Conservation (phyloP, 441 rosid species). For the Melianthus villosus region DNA sequence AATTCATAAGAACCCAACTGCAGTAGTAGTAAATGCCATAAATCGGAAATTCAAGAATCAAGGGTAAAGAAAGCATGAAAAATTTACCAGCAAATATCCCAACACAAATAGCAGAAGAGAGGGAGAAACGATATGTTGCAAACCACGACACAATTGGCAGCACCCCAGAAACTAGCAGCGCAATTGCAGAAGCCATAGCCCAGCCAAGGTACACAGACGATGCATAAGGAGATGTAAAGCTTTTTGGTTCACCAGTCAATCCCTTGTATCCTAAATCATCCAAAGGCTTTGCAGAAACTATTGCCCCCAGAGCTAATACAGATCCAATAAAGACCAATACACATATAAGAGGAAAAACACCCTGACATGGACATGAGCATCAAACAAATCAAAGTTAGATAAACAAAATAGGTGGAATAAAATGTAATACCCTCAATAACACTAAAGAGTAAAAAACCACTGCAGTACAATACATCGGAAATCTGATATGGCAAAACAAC, state of each 20-base stretch:
- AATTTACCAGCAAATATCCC: constrained; percentile 74
- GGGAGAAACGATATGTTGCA: constrained; percentile 81
- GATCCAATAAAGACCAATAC: constrained; percentile 58
- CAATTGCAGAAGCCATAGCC: constrained; percentile 95
- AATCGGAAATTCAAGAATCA: constrained; percentile 1
- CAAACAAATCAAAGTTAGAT: too few relatives aligned
- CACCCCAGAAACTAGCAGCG: constrained; percentile 78
- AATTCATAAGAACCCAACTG: not conserved
- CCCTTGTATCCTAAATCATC: constrained; percentile 71
- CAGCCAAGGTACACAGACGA: constrained; percentile 93
- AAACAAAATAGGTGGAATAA: too few relatives aligned
- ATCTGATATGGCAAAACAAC: too few relatives aligned
- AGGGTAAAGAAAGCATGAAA: constrained; percentile 6
- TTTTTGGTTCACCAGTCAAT: constrained; percentile 47
- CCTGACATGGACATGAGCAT: too few relatives aligned
- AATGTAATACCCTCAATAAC: too few relatives aligned
- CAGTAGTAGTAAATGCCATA: not conserved
- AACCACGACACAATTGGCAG: constrained; percentile 98
- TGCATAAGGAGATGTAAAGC: constrained; percentile 65
- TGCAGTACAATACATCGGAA: too few relatives aligned
- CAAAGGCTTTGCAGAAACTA: constrained; percentile 80
- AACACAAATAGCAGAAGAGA: constrained; percentile 77
- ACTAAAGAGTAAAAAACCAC: too few relatives aligned
- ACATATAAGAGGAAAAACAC: constrained; percentile 54
- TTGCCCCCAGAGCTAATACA: constrained; percentile 70